phyloP scores from a whole-genome alignment of 805 yeast species.

The Candida hungchunana region DNA sequence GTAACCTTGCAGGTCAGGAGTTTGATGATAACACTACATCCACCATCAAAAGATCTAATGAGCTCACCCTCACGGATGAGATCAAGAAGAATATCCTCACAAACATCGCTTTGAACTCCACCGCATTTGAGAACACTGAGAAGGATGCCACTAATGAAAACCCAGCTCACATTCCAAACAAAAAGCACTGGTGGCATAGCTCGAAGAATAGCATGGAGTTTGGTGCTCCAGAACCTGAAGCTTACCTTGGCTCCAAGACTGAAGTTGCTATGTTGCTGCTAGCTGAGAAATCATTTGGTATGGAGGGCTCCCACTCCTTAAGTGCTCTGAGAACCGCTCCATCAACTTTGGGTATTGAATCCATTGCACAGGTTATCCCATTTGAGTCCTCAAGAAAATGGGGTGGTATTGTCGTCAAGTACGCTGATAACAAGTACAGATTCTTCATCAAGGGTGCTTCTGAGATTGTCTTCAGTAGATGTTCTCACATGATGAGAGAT shows the following conservation, averaged over 20 bases:
- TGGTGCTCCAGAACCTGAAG: slow-evolving; percentile 36
- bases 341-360: slow-evolving; percentile 28
- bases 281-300: slow-evolving; percentile 53
- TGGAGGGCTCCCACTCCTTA: slow-evolving; percentile 32
- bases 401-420: slow-evolving; percentile 73
- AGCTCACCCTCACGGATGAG: slow-evolving; percentile 11
- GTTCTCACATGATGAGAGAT: slow-evolving; percentile 38
- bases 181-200: slow-evolving; percentile 18
- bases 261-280: slow-evolving; percentile 81
- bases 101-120: slow-evolving; percentile 74
- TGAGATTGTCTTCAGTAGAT: slow-evolving; percentile 68
- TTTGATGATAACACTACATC: slow-evolving; percentile 44
- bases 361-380: slow-evolving; percentile 70
- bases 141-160: slow-evolving; percentile 22
- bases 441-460: slow-evolving; percentile 91
- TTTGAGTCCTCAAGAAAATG: slow-evolving; percentile 92
- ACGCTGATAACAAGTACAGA: slow-evolving; percentile 40
- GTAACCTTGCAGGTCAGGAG: slow-evolving; percentile 54
- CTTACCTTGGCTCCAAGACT: slow-evolving; percentile 87
- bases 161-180: slow-evolving; percentile 25
- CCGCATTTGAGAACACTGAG: slow-evolving; percentile 77
- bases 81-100: slow-evolving; percentile 32
- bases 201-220: slow-evolving; percentile 9
- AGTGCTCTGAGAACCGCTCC: slow-evolving; percentile 40
- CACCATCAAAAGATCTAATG: slow-evolving; percentile 14